These are phyloP conservation scores for Monosporozyma aquatica DNA, from an alignment of 805 yeast genomes.

Conservation along the genomic window DNA sequence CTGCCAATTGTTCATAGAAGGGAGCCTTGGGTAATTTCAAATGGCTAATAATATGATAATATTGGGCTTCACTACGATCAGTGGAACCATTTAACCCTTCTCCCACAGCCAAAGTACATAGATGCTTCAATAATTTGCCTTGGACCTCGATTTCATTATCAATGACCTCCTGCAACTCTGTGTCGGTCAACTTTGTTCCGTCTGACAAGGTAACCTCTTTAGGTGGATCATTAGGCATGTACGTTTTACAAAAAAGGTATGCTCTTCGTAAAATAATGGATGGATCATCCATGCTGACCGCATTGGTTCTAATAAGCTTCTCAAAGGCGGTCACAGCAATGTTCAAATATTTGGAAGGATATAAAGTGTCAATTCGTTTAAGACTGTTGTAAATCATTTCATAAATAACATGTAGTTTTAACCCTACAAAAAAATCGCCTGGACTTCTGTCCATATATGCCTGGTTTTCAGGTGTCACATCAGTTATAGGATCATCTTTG, in stretches of 20 bases:
- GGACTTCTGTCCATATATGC: slow-evolving; percentile 12
- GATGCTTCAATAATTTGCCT: slow-evolving; percentile 53
- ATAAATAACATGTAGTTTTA: slow-evolving; percentile 56
- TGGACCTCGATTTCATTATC: slow-evolving; percentile 56
- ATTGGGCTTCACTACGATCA: slow-evolving; percentile 21
- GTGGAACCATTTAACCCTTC: slow-evolving; percentile 28
- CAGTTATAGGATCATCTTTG: slow-evolving; percentile 7
- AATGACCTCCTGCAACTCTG: slow-evolving; percentile 34
- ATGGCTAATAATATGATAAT: slow-evolving; percentile 16
- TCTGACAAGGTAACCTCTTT: slow-evolving; percentile 19
- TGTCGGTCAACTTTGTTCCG: slow-evolving; percentile 19
- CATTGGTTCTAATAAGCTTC: slow-evolving; percentile 40
- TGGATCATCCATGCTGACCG: slow-evolving; percentile 27
- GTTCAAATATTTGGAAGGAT: slow-evolving; percentile 72
- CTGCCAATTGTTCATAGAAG: slow-evolving; percentile 22
- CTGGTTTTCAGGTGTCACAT: slow-evolving; percentile 7
- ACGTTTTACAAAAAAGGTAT: slow-evolving; percentile 55
- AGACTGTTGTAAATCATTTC: slow-evolving; percentile 56
- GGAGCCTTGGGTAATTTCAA: slow-evolving; percentile 18
- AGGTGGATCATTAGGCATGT: slow-evolving; percentile 39
- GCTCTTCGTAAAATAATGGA: slow-evolving; percentile 50
- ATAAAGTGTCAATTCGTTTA: slow-evolving; percentile 52
- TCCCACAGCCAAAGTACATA: slow-evolving; percentile 46
- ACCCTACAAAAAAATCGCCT: slow-evolving; percentile 34
- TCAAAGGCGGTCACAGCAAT: slow-evolving; percentile 56